Evolutionary conservation across 2,329 filamentous ascomycete species (phyloP).

Genomic region (Fusarium mangiferae): DNA sequence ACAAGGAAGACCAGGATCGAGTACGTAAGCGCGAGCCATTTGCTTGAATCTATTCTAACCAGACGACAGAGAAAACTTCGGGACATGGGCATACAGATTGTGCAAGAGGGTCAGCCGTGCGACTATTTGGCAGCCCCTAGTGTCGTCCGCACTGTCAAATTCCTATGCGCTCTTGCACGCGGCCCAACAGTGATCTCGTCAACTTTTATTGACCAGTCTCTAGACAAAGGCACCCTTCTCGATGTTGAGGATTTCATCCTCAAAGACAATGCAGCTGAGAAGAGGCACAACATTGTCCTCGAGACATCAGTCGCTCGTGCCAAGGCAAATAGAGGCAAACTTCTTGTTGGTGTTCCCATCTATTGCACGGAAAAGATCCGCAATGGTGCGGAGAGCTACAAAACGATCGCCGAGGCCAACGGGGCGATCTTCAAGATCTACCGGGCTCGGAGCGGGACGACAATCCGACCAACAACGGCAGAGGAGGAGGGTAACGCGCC

Average conservation of each 20-base stretch:
- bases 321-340: constrained; percentile 77
- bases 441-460: constrained; percentile 75
- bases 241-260: constrained; percentile 74
- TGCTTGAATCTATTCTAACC: constrained; percentile 28
- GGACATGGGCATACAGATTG: constrained; percentile 82
- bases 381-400: constrained; percentile 86
- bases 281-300: constrained; percentile 75
- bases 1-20: constrained; percentile 82
- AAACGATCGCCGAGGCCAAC: constrained; percentile 87
- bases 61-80: constrained; percentile 77
- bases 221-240: constrained; percentile 74
- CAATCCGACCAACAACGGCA: constrained; percentile 71
- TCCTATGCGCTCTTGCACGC: constrained; percentile 85
- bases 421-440: constrained; percentile 85
- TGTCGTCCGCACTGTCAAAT: constrained; percentile 91
- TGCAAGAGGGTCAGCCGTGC: constrained; percentile 78
- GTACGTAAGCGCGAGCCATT: constrained; percentile 60
- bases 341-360: constrained; percentile 80
- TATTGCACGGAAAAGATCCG: constrained; percentile 85
- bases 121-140: constrained; percentile 89
- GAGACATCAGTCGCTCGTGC: constrained; percentile 76
- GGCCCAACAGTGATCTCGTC: constrained; percentile 82
- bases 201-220: constrained; percentile 80
- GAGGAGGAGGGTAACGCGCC: constrained; percentile 70
- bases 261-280: constrained; percentile 77